Evolutionary conservation across 1,284 basidiomycete genomes (phyloP), one percentile per base, ranked within the genome.

Genomic region (Trametes sp.): DNA sequence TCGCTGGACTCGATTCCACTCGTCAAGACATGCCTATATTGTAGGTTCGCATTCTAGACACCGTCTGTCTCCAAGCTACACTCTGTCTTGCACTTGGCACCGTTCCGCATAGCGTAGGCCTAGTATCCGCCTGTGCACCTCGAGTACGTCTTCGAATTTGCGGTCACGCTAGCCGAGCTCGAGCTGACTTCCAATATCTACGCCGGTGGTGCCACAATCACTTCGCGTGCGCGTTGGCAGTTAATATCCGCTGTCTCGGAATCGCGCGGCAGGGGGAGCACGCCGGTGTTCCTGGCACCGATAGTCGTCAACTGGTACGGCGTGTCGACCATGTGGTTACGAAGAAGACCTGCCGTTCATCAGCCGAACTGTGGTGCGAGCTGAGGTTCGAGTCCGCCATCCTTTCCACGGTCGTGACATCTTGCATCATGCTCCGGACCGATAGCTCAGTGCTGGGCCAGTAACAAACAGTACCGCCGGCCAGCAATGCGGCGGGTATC

Each of bases 231-330:
- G 26, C 31, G 16, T 24, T 60, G 59, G 35, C 59, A 60, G 14
- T 54, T 59, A 46, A 59, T 54, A 59, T 54, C 51, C 51, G 58
- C 35, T 24, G 36, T 5, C 31, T 33, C 42, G 50, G 41, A 31
- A 8, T 26, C 57, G 51, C 7, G 31, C 46, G 19, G 38, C 38
- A 41, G 14, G 38, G 19, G 7, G 14, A 8, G 38, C 38, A 7
- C 14, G 11, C 14, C 4, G 38, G 16, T 5, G 55, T 46, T 46
- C 33, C 56, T 50, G 5, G 10, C 31, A n/a, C n/a, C n/a, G 38
- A 29, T 14, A 14, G 38, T n/a, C 19, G 28, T n/a, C 48, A 29
- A 5, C 41, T 9, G 41, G 50, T 52, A 52, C 49, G 50, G 50
- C 50, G 38, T n/a, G 38, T 7, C 13, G 38, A 13, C 38, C 38